phyloP scores from a whole-genome alignment of 768 basidiomycete genomes.

The Calocybe indica region DNA sequence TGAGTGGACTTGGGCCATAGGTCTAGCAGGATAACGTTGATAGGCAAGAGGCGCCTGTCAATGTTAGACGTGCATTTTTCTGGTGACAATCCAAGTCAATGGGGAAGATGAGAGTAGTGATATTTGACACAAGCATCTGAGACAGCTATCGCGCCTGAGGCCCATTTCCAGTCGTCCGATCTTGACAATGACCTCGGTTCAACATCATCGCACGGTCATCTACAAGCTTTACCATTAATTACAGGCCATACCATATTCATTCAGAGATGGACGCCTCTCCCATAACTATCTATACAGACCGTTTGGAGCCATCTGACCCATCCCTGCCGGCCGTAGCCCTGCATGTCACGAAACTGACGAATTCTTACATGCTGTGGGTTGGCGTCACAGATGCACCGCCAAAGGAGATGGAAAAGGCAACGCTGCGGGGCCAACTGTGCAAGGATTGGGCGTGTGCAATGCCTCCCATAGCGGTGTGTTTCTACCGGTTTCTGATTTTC shows the following conservation, averaged over 20 bases:
- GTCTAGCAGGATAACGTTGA: constrained; percentile 2
- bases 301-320: constrained; percentile 40
- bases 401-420: constrained; percentile 42
- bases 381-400: constrained; percentile 47
- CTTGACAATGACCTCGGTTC: constrained; percentile 9
- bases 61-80: too few species aligned
- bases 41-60: neutral
- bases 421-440: constrained; percentile 50
- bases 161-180: too few species aligned
- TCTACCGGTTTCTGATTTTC: constrained; percentile 1
- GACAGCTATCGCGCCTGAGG: too few species aligned
- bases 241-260: too few species aligned
- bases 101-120: too few species aligned
- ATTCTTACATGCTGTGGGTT: constrained; percentile 81
- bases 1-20: constrained; percentile 10
- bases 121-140: too few species aligned
- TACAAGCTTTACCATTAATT: too few species aligned
- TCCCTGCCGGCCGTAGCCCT: constrained; percentile 55
- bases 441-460: constrained; percentile 83
- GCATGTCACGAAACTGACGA: constrained; percentile 60
- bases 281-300: too few species aligned
- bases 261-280: too few species aligned
- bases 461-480: constrained; percentile 43
- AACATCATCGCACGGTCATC: constrained; percentile 1
- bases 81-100: too few species aligned